Evolutionary conservation across 2,329 filamentous ascomycete species (phyloP).

Genomic region (Penicillium brevicompactum): DNA sequence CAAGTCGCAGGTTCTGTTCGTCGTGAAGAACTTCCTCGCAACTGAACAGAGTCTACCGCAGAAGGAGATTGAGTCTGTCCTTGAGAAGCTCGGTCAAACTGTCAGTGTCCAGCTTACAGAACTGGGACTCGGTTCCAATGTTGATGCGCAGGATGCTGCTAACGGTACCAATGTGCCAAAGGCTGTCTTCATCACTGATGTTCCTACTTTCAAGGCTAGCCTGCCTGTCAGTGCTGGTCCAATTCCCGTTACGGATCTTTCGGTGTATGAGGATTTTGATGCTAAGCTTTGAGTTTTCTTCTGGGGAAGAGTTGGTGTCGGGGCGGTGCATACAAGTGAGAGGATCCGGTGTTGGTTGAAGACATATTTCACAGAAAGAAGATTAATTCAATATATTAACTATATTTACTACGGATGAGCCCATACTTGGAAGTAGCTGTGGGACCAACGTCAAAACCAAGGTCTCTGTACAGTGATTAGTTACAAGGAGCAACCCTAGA

Average conservation of each 20-base stretch:
- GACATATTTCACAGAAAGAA: neutral
- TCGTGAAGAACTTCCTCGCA: conserved; percentile 55
- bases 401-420: neutral
- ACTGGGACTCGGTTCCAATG: conserved; percentile 39
- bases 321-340: conserved; percentile 9
- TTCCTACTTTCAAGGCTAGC: conserved; percentile 76
- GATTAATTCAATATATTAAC: neutral
- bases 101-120: conserved; percentile 48
- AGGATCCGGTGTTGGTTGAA: conserved; percentile 12
- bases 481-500: no score
- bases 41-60: conserved; percentile 52
- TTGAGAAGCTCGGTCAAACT: conserved; percentile 53
- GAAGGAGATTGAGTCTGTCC: conserved; percentile 51
- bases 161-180: conserved; percentile 24
- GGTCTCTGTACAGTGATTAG: no score
- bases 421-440: no score
- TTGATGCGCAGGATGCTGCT: neutral
- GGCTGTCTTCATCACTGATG: conserved; percentile 70
- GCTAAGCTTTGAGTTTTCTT: conserved; percentile 67
- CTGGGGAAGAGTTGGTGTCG: conserved; percentile 1
- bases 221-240: conserved; percentile 74
- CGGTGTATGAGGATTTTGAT: conserved; percentile 82
- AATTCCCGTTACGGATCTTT: conserved; percentile 71
- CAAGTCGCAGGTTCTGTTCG: conserved; percentile 52
- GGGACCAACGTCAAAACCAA: no score